A percentile compares a stretch with the other conserved stretches of the same genome.
Evolutionary conservation across 306 rosid genomes (phyloP).

Genomic region (Fragaria vesca): DNA sequence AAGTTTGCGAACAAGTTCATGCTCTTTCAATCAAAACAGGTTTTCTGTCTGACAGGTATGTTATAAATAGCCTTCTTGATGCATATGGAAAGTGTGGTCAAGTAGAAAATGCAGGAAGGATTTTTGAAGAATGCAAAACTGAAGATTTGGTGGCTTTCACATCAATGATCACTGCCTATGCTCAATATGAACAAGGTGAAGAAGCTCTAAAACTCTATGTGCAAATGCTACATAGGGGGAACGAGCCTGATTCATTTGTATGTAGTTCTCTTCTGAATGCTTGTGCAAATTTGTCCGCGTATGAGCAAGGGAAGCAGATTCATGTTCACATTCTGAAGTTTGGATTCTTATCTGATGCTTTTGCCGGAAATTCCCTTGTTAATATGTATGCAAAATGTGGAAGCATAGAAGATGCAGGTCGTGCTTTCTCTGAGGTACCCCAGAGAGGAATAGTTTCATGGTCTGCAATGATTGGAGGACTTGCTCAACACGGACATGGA

Average conservation of each 20-base stretch:
- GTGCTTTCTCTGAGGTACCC: slow-evolving; percentile 73
- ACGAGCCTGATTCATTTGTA: slow-evolving; percentile 66
- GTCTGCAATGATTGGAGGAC: slow-evolving; percentile 97
- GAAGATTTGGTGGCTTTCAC: slow-evolving; percentile 90
- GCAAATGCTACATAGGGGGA: slow-evolving; percentile 54
- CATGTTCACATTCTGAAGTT: slow-evolving; percentile 78
- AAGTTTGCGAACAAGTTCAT: slow-evolving; percentile 64
- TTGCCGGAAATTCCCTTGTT: slow-evolving; percentile 87
- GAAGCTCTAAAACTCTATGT: slow-evolving; percentile 77
- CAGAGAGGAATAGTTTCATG: slow-evolving; percentile 81
- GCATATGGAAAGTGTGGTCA: slow-evolving; percentile 68
- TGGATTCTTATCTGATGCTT: slow-evolving; percentile 75
- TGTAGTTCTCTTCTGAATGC: slow-evolving; percentile 92
- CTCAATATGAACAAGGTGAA: slow-evolving; percentile 78
- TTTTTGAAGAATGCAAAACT: slow-evolving; percentile 59
- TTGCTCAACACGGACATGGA: slow-evolving; percentile 80
- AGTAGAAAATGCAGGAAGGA: slow-evolving; percentile 54
- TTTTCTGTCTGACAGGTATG: slow-evolving; percentile 58
- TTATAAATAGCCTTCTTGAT: slow-evolving; percentile 81
- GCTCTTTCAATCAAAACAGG: slow-evolving; percentile 70
- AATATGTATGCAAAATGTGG: slow-evolving; percentile 97
- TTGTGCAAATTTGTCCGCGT: slow-evolving; percentile 78
- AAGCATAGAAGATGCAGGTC: slow-evolving; percentile 69
- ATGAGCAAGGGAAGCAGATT: slow-evolving; percentile 87
- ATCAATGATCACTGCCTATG: slow-evolving; percentile 83